A percentile compares a stretch with the other conserved stretches of the same genome.
These are phyloP conservation scores for Setomelanomma holmii DNA, from an alignment of 2,329 filamentous ascomycete genomes.

Conservation along the genomic window DNA sequence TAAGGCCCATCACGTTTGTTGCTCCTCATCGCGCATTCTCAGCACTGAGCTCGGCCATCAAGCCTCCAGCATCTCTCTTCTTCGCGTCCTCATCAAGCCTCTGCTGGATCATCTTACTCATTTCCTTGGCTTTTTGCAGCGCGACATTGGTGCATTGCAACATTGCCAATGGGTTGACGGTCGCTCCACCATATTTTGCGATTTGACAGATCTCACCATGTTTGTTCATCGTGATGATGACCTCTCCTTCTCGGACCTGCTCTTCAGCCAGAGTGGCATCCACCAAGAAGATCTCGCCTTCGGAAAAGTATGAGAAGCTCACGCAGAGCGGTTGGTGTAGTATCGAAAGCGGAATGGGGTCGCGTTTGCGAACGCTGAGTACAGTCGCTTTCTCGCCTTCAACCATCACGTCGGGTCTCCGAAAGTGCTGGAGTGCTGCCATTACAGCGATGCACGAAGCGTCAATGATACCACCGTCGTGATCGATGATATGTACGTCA, in stretches of 20 bases:
- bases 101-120: constrained; percentile 75
- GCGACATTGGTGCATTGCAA: constrained; percentile 79
- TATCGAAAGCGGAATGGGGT: constrained; percentile 88
- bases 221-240: constrained; percentile 85
- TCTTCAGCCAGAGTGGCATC: constrained; percentile 79
- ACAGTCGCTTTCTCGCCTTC: constrained; percentile 85
- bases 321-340: constrained; percentile 91
- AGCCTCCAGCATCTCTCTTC: constrained; percentile 77
- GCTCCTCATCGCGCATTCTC: constrained; percentile 78
- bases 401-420: constrained; percentile 86
- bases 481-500: constrained; percentile 88
- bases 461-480: constrained; percentile 90
- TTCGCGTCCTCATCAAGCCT: constrained; percentile 80
- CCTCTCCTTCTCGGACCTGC: constrained; percentile 74
- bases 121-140: constrained; percentile 78
- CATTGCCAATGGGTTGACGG: constrained; percentile 79
- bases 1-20: constrained; percentile 16
- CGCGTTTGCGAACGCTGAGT: constrained; percentile 82
- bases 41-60: constrained; percentile 79
- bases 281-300: constrained; percentile 73
- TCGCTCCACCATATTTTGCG: constrained; percentile 84
- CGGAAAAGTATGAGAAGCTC: constrained; percentile 84
- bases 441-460: constrained; percentile 85
- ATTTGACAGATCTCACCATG: constrained; percentile 92
- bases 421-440: constrained; percentile 88